These are phyloP conservation scores for Fusarium devonianum DNA, from an alignment of 2,329 filamentous ascomycete species.

Conservation along the genomic window DNA sequence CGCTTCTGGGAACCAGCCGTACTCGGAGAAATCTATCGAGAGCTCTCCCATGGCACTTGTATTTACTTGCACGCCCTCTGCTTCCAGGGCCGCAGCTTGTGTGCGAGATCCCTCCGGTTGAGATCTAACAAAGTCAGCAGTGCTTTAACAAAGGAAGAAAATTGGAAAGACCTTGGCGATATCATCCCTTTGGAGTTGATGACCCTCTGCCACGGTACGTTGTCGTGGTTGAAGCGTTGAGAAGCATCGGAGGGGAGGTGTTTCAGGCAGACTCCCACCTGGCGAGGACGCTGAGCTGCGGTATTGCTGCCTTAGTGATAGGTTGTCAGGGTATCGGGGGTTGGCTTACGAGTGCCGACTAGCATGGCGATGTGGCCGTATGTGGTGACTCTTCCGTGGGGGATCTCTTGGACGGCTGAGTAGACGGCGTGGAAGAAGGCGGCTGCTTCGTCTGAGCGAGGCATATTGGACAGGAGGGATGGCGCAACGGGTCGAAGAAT, in stretches of 20 bases:
- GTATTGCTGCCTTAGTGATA: background rate
- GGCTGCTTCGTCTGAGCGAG: slow-evolving; percentile 75
- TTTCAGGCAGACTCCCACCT: slow-evolving; percentile 91
- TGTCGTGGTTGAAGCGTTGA: slow-evolving; percentile 71
- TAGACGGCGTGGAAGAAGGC: slow-evolving; percentile 83
- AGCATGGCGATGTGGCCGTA: slow-evolving; percentile 83
- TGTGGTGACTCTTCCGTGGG: slow-evolving; percentile 80
- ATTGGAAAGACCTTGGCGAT: slow-evolving; percentile 71
- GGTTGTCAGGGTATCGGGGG: fast-evolving
- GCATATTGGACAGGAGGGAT: slow-evolving; percentile 65
- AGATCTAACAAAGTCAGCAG: slow-evolving; percentile 48
- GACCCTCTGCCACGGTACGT: slow-evolving; percentile 94
- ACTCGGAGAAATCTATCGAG: slow-evolving; percentile 58
- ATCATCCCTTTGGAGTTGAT: slow-evolving; percentile 88
- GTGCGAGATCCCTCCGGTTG: slow-evolving; percentile 57
- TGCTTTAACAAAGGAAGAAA: background rate
- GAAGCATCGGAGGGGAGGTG: slow-evolving; percentile 70
- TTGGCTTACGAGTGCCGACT: slow-evolving; percentile 73
- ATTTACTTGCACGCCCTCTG: slow-evolving; percentile 61
- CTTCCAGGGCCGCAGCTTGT: slow-evolving; percentile 58
- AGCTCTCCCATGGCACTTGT: slow-evolving; percentile 59
- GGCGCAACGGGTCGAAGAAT: too few relatives aligned
- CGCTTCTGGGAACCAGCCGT: slow-evolving; percentile 63
- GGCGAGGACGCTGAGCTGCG: slow-evolving; percentile 74
- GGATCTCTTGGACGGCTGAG: slow-evolving; percentile 83